Base-by-base conservation (phyloP, 148 eudicot species). In the Vaccinium darrowii region DNA sequence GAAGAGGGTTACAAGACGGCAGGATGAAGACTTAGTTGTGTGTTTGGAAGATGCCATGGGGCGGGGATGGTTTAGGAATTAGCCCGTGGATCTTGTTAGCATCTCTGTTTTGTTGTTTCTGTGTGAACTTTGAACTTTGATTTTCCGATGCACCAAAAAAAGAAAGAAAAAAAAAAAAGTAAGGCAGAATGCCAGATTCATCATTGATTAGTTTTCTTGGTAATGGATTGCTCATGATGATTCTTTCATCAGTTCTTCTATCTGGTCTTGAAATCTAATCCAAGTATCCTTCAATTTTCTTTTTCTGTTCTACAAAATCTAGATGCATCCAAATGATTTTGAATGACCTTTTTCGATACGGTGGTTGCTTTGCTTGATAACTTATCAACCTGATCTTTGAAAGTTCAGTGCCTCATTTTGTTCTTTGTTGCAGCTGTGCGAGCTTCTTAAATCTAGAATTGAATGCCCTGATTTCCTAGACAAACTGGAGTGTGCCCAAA, bases 381-480 rank as follows among this genome's bases (percentile, higher is more conserved):
- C 30, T 79, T 60, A 60, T 86, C 74, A 71, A 19, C 27, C 82
- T 43, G 36, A 79, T 52, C 18, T 52, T 14, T n/a, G 47, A 11
- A 9, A 56, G 10, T 50, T 27, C 18, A n/a, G 21, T n/a, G 80
- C 74, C 49, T 58, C 84, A 73, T 77, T 9, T 82, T 62, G 78
- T 53, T 19, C 8, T 82, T 82, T 89, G 49, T 57, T 90, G 88
- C 92, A 95, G 98, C 83, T 95, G 23, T 91, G 94, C 80, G 90
- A 53, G 82, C 90, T 94, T 87, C 88, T 95, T 63, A 94, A 94
- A 87, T 93, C 95, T n/a, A 89, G 92, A 88, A 88, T 95, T 76
- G 92, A 88, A 79, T 89, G 94, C 69, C 89, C 92, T 19, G 98
- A 93, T 72, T 95, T 95, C 87, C 90, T 95, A 53, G 88, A 91